These are phyloP conservation scores for Salix koriyanagi DNA, from an alignment of 345 rosid species.

Conservation along the genomic window DNA sequence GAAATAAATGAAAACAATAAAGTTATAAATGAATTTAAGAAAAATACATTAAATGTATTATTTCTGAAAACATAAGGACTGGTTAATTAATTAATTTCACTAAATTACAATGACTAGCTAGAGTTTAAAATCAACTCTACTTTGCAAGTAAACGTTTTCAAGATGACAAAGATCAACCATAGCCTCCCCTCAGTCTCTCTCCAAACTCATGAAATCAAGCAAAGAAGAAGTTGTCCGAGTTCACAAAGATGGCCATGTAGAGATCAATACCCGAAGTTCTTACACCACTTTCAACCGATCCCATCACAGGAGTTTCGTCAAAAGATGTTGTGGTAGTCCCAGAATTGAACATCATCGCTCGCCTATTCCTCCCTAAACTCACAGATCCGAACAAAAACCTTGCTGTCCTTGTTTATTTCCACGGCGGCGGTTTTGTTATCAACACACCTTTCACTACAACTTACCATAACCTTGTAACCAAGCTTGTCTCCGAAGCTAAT, in stretches of 20 bases:
- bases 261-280: conserved; percentile 33
- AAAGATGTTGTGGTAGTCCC: conserved; percentile 32
- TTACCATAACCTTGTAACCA: conserved; percentile 29
- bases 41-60: background rate
- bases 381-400: conserved; percentile 21
- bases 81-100: no score
- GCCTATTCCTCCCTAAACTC: conserved; percentile 43
- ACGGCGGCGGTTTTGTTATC: conserved; percentile 49
- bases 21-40: background rate
- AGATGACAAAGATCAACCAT: background rate
- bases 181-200: background rate
- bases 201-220: background rate
- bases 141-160: no score
- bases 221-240: conserved; percentile 9
- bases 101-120: no score
- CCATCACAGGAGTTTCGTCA: conserved; percentile 32
- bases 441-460: conserved; percentile 33
- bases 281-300: conserved; percentile 36
- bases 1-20: no score
- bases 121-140: no score
- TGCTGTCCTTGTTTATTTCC: conserved; percentile 51
- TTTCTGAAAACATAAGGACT: no score
- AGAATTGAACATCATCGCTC: conserved; percentile 35
- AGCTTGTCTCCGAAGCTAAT: conserved; percentile 34
- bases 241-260: conserved; percentile 36